Evolutionary conservation across 225 moss, liverwort and hornwort species (phyloP), one percentile per base, ranked within the genome.

Genomic region (Thuidium tamariscinum): DNA sequence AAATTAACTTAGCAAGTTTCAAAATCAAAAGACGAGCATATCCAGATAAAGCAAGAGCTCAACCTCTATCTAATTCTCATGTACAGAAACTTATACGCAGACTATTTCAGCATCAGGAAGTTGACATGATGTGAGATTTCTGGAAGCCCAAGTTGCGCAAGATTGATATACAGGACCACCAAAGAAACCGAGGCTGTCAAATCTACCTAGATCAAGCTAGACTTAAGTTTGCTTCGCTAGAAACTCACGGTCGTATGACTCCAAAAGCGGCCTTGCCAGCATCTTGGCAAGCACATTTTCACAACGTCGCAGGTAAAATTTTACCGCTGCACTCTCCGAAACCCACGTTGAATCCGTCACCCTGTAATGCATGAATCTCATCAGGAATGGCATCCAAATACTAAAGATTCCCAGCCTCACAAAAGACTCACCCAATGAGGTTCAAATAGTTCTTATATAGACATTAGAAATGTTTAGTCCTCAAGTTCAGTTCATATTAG

Each of bases 311-410:
- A 71, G 95, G 92, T 89, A 97, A 69, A 55, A 96, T 51, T 86
- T 94, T 95, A 42, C 96, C 95, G 30, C 84, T 90, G 87, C 97
- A 97, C 36, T 94, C 88, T 80, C 97, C 97, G 87, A 96, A 97
- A 60, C 97, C 97, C 74, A 97, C 88, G 85, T 30, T 87, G 61
- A 91, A 97, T 86, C 94, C 96, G 44, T 92, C 86, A 42, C 95
- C 97, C 97, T 97, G 93, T 89, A 77, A 74, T 42, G 59, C 73
- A 90, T 9, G 61, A 67, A 82, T 29, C 67, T 90, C 89, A 75
- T 86, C 66, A 86, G 48, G 46, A 88, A 66, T 67, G 62, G 19
- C 48, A 32, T 49, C 52, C 17, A 59, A 61, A 74, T 61, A 59
- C 14, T 14, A 26, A 1, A 81, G 74, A 79, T 74, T 64, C 55